Evolutionary conservation across 2,329 filamentous ascomycete genomes (phyloP), one percentile per base, ranked within the genome.

Genomic region (Emergomyces orientalis): DNA sequence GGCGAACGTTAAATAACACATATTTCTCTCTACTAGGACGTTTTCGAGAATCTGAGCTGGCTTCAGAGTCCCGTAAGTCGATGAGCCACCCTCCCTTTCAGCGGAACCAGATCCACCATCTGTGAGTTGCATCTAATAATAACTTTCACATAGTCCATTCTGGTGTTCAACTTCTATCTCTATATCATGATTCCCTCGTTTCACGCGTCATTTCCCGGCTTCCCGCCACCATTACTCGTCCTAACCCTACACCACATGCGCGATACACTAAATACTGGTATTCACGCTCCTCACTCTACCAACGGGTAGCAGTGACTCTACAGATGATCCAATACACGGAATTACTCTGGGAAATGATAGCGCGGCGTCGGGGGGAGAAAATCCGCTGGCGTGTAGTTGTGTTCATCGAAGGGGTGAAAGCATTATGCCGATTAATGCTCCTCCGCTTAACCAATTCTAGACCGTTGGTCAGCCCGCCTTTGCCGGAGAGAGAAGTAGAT

Each of bases 341-440:
- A 77, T 80, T 99, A 37, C 79, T 99, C n/a, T 94, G 93, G 84
- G 94, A 99, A 75, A 99, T 99, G 94, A 85, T 89, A 34, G 92
- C 92, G 34, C 95, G 96, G 76, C 84, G 93, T 58, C 87, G 87
- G 65, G 91, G 88, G 54, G 84, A 95, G 74, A 86, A 84, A 70
- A 77, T 88, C 32, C 85, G 91, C 37, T 99, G 94, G 94, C 86
- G 90, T 60, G 86, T 95, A 0, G 86, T 97, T 6, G 86, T 97
- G 13, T 73, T 95, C 3, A 80, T 99, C 27, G 94, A 99, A 77
- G 82, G 85, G 0, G 80, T 94, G 71, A 97, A 97, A 76, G 92
- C 93, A 2, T 68, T 94, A 9, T 97, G 93, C 73, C 82, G 90
- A 60, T 78, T 97, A 57, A 77, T 96, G 43, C 81, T 97, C 60